Evolutionary conservation across 768 basidiomycete genomes (phyloP), one percentile per base, ranked within the genome.

Genomic region (Boletellus emodensis): DNA sequence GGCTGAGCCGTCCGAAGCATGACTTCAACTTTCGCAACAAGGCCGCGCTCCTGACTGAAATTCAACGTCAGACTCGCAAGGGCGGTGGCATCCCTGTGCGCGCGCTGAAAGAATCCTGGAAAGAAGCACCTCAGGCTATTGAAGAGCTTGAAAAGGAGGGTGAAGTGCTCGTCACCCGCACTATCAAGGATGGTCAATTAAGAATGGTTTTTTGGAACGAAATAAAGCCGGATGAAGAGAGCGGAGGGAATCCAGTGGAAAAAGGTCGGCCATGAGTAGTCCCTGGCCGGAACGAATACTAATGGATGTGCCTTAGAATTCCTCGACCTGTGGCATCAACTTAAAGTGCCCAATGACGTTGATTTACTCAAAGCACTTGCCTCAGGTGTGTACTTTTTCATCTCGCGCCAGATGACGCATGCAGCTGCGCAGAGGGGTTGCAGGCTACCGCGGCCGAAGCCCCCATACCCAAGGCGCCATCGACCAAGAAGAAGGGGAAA

Each of bases 181-280:
- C 89, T 0, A 71, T 79, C 42, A 94, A 91, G 63, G 90, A 94
- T 59, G 86, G 86, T 0, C 85, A 89, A 57, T 71, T 88, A 62
- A 78, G 84, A 45, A 86, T 88, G 82, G 90, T 91, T 1, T 92
- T 91, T 59, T 93, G 86, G 85, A 94, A 94, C 56, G 90, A 94
- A 67, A 79, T 92, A 52, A 87, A 88, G 61, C 83, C 85, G 1
- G 81, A 75, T 24, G 85, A 87, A 55, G 84, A 88, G 39, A 76
- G 71, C 43, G 89, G 85, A 4, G 86, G 85, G 3, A 76, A 77
- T 55, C 67, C 70, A n/a, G 81, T 93, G 4, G 90, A 94, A 70
- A 82, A 91, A 75, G 92, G 92, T 85, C 49, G 46, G 77, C 63
- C 22, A 12, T 41, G 43, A 4, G 6, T 24, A 42, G 18, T 43